phyloP scores from a whole-genome alignment of 139 green algal species.

The Medakamo hakoo region DNA sequence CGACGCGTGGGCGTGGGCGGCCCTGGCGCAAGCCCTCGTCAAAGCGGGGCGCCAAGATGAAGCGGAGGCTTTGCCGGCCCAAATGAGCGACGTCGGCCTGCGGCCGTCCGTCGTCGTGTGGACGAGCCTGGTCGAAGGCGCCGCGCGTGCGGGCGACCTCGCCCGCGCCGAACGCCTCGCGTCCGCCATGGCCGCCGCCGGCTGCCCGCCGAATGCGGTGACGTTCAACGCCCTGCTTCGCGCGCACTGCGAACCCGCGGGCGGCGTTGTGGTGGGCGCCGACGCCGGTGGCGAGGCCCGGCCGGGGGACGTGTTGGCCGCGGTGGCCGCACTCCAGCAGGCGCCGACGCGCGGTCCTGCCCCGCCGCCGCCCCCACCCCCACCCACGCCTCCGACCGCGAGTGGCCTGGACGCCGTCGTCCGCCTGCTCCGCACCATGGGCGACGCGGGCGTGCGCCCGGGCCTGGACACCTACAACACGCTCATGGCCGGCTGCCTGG shows the following conservation, averaged over 20 bases:
- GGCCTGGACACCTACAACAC: slow-evolving; percentile 27
- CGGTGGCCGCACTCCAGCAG: no score
- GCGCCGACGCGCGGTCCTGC: no score
- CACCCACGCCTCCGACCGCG: background rate
- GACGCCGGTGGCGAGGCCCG: no score
- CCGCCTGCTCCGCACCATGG: slow-evolving; percentile 18
- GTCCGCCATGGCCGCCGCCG: slow-evolving; percentile 15
- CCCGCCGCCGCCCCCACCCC: background rate
- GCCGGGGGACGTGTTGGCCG: no score
- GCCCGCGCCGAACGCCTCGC: slow-evolving; percentile 11
- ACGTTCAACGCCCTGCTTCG: slow-evolving; percentile 22
- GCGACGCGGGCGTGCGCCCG: slow-evolving; percentile 12
- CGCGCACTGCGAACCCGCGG: background rate
- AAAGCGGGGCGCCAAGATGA: background rate
- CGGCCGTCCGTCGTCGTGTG: background rate
- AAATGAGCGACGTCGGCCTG: background rate
- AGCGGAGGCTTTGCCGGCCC: background rate
- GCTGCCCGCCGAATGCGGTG: slow-evolving; percentile 7
- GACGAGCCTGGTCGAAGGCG: background rate
- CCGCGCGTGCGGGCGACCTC: slow-evolving; percentile 4
- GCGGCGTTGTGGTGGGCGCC: no score
- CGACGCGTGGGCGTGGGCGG: background rate
- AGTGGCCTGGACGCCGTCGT: background rate
- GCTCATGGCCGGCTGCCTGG: slow-evolving; percentile 15
- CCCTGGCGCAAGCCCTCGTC: background rate